A percentile compares a stretch with the other conserved stretches of the same genome.
Evolutionary conservation across 257 asterid species (phyloP).

Genomic region (Forsythia viridissima): DNA sequence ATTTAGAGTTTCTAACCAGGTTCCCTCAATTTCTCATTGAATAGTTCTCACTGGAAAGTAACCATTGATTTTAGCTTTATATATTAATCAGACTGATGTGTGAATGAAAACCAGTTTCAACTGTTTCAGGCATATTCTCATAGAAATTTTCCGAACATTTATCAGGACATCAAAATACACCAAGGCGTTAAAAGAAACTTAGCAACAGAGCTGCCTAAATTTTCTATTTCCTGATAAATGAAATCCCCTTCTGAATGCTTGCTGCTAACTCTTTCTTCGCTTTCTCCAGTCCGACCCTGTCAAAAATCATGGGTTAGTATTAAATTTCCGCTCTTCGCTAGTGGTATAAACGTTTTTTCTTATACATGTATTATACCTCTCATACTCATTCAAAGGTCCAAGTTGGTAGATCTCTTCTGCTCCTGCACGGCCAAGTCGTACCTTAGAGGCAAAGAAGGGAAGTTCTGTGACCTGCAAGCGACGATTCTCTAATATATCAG

Average conservation of each 20-base stretch:
- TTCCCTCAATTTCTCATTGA: too few relatives aligned
- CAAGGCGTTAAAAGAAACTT: not conserved
- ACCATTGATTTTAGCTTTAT: not conserved
- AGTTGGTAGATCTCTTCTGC: constrained; percentile 84
- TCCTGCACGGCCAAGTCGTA: constrained; percentile 73
- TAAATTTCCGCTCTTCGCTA: not conserved
- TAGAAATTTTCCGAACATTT: constrained; percentile 4
- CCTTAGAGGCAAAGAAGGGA: constrained; percentile 77
- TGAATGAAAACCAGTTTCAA: not conserved
- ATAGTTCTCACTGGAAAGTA: too few relatives aligned
- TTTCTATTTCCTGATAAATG: constrained; percentile 67
- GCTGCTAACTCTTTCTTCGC: constrained; percentile 72
- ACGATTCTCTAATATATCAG: constrained; percentile 1
- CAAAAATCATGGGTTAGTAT: not conserved
- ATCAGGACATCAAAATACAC: constrained; percentile 6
- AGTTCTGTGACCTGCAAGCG: constrained; percentile 72
- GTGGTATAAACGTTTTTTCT: not conserved
- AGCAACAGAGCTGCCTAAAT: not conserved
- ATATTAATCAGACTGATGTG: constrained; percentile 3
- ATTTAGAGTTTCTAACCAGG: too few relatives aligned
- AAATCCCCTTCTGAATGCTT: constrained; percentile 81
- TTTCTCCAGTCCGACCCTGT: constrained; percentile 75
- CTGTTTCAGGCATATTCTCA: constrained; percentile 12
- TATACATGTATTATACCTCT: constrained; percentile 49
- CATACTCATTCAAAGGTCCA: constrained; percentile 76